Conservation (phyloP, 148 eudicot genomes). For the Fagopyrum tataricum region DNA sequence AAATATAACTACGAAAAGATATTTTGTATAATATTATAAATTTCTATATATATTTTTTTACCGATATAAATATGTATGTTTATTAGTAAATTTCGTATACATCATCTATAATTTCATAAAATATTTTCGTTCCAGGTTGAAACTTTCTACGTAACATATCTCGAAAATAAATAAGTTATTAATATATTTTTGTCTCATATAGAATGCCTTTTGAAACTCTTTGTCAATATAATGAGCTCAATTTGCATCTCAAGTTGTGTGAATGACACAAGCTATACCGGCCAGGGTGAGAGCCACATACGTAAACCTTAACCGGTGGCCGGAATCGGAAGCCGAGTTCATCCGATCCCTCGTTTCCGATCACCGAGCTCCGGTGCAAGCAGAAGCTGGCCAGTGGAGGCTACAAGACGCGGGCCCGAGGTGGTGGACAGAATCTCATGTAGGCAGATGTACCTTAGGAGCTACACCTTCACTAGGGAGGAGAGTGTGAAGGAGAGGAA, state of each 20-base stretch:
- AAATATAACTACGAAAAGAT: too few relatives aligned
- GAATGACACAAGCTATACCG: conserved; percentile 29
- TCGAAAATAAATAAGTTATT: too few relatives aligned
- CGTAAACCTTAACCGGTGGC: conserved; percentile 73
- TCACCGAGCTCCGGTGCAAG: not conserved
- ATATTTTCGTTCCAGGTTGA: too few relatives aligned
- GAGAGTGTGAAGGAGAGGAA: conserved; percentile 51
- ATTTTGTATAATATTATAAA: too few relatives aligned
- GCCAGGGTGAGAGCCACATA: conserved; percentile 44
- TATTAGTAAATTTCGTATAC: too few relatives aligned
- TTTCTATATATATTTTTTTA: too few relatives aligned
- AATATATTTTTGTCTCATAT: too few relatives aligned
- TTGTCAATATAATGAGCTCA: conserved; percentile 28
- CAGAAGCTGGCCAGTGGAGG: not conserved
- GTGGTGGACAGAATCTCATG: conserved; percentile 77
- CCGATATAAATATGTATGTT: too few relatives aligned
- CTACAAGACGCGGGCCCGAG: conserved; percentile 21
- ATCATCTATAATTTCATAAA: too few relatives aligned
- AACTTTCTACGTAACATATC: too few relatives aligned
- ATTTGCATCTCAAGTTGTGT: conserved; percentile 45
- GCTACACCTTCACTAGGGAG: conserved; percentile 72
- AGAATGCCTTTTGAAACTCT: too few relatives aligned
- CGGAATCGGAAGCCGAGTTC: conserved; percentile 73
- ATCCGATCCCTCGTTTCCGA: conserved; percentile 38
- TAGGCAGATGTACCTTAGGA: conserved; percentile 60